These are phyloP conservation scores for Chlorella sp. DNA, from an alignment of 139 green algal genomes.

Conservation along the genomic window DNA sequence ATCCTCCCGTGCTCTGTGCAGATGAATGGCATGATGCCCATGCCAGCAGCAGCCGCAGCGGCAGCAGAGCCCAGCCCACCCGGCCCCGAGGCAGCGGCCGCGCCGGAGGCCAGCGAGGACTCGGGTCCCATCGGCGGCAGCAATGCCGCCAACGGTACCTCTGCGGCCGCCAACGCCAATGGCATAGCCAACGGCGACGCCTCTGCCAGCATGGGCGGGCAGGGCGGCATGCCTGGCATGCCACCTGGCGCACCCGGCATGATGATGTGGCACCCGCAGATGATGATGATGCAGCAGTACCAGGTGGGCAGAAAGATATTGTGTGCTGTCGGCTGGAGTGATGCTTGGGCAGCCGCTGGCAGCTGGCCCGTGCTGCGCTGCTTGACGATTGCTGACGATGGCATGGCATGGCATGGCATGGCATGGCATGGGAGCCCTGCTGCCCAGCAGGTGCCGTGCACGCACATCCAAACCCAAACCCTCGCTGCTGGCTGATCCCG, in stretches of 20 bases:
- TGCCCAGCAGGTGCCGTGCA: too few relatives aligned
- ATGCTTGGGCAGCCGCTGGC: too few relatives aligned
- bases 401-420: too few relatives aligned
- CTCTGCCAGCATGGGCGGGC: neutral
- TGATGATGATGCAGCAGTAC: constrained; percentile 41
- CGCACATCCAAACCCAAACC: too few relatives aligned
- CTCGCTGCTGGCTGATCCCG: too few relatives aligned
- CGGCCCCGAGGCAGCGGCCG: neutral
- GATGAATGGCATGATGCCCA: constrained; percentile 15
- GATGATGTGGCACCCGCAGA: constrained; percentile 29
- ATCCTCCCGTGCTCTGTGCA: neutral
- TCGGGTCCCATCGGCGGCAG: neutral
- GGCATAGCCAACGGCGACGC: neutral
- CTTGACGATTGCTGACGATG: too few relatives aligned
- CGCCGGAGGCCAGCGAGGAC: neutral
- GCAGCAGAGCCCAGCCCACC: constrained; percentile 1
- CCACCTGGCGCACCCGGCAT: constrained; percentile 2
- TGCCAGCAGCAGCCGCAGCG: neutral
- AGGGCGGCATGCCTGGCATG: neutral
- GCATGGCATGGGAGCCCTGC: too few relatives aligned
- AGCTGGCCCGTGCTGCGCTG: too few relatives aligned
- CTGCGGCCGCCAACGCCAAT: neutral
- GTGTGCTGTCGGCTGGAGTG: too few relatives aligned
- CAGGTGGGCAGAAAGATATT: too few relatives aligned
- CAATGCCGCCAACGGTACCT: neutral